Evolutionary conservation across 1,284 basidiomycete genomes (phyloP), one percentile per base, ranked within the genome.

Genomic region (Erythrobasidium hasegawianum): DNA sequence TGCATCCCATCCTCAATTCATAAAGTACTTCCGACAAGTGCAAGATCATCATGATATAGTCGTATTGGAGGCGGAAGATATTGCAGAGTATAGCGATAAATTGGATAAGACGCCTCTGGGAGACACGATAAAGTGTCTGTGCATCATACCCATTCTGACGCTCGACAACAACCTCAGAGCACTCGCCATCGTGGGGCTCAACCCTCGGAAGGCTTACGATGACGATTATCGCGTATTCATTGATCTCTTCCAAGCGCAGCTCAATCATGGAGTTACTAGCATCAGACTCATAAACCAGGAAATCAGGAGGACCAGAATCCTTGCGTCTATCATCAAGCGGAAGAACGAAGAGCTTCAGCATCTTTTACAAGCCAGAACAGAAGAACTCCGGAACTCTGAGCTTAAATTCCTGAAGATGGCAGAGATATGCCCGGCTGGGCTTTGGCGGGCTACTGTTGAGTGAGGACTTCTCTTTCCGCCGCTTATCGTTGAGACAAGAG

Each of bases 301-400:
- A 54, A 57, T 72, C 24, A 49, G 57, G 16, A 57, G 72, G 45
- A 68, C 72, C 3, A 60, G 67, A 18, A 71, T 71, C 50, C 55
- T 72, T 14, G 71, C 71, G 2, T 66, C 68, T 38, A 38, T 74
- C n/a, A 71, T 72, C 50, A 67, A 69, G n/a, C 64, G 71, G 27
- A 72, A 74, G 64, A 72, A 69, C 53, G 69, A 70, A 22, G 71
- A 74, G 57, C 64, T 72, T 1, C 68, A 72, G 45, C 41, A 59
- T 0, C 40, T 72, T 18, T 58, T 74, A 2, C 57, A 66, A 27
- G 68, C 71, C 24, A 68, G 69, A 43, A 72, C 72, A 2, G 58
- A 65, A n/a, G 73, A 72, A 56, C 65, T 74, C 13, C 54, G 60
- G n/a, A 60, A 57, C 13, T 70, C 71, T 2, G 73, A 74, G 47